Conservation (phyloP, 1,284 basidiomycete species). For the Microbotryum scabiosae region DNA sequence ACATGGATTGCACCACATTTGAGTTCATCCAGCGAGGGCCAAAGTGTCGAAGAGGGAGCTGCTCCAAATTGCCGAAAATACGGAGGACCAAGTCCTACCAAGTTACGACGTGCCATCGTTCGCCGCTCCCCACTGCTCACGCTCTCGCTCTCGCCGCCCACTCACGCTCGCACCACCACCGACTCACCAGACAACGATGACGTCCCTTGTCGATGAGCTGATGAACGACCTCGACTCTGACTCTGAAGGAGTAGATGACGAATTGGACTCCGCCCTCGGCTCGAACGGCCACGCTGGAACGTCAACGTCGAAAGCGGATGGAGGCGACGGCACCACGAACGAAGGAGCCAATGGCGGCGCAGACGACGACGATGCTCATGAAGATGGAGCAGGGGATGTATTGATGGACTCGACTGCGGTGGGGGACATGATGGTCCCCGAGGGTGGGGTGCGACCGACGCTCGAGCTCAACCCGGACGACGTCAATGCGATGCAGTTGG, state of each 20-base stretch:
- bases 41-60: no score
- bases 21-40: no score
- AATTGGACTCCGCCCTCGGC: constrained; percentile 40
- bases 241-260: constrained; percentile 51
- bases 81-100: no score
- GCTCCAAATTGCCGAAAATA: no score
- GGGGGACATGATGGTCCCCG: constrained; percentile 51
- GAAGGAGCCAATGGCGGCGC: background rate
- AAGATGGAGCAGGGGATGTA: constrained; percentile 33
- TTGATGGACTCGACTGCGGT: constrained; percentile 2
- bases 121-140: no score
- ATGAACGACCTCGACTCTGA: constrained; percentile 68
- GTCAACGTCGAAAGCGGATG: constrained; percentile 10
- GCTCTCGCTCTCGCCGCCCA: background rate
- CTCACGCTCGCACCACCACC: background rate
- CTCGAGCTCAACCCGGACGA: constrained; percentile 89
- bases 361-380: constrained; percentile 5
- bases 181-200: constrained; percentile 30
- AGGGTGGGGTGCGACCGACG: constrained; percentile 82
- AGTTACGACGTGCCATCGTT: no score
- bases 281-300: constrained; percentile 17
- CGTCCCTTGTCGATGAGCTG: constrained; percentile 68
- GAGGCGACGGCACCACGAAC: background rate
- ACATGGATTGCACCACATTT: no score
- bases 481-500: constrained; percentile 84